Base-by-base conservation (phyloP, 768 basidiomycete species). In the Suillus alpinus region DNA sequence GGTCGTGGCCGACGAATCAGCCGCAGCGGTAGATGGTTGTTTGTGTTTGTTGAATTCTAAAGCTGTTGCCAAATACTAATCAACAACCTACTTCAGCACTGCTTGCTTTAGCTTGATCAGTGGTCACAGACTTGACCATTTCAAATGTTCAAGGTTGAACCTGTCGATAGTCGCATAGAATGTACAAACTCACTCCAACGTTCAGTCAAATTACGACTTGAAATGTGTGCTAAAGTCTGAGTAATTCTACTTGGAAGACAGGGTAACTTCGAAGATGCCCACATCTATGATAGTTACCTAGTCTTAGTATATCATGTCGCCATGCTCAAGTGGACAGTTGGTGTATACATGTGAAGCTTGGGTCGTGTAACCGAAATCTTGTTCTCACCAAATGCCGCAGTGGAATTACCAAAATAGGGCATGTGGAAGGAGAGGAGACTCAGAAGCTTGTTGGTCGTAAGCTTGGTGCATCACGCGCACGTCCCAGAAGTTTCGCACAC, bases 21-120 rank as follows among this genome's bases (percentile, higher is more conserved):
- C 31, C 37, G 57, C 53, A 13, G 65, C 57, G 18, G 32, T 62
- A 32, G 41, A 60, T 18, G 56, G 39, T 10, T 59, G 49, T 51
- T 51, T 51, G 50, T 34, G 20, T 32, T 34, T 51, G 6, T 18
- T 51, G n/a, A 51, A 51, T 51, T 12, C 10, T 51, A 55, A 37
- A 26, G 52, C 23, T 39, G 23, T 12, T 55, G 20, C 52, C 23
- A 55, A 53, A 53, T 23, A 53, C 1, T 0, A 14, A 23, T 3
- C 51, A 53, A 36, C n/a, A 52, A 34, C 6, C 18, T 4, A 41
- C 16, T 26, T 26, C 26, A 26, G 5, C 40, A 6, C 32, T 32
- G 6, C 32, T 32, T 32, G 26, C 26, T 26, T 26, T 26, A 32
- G 32, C 10, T 36, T 10, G 36, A 8, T 8, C 2, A 10, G 9